phyloP scores from a whole-genome alignment of 2,329 filamentous ascomycete species.

The Alternaria hordeiaustralica region DNA sequence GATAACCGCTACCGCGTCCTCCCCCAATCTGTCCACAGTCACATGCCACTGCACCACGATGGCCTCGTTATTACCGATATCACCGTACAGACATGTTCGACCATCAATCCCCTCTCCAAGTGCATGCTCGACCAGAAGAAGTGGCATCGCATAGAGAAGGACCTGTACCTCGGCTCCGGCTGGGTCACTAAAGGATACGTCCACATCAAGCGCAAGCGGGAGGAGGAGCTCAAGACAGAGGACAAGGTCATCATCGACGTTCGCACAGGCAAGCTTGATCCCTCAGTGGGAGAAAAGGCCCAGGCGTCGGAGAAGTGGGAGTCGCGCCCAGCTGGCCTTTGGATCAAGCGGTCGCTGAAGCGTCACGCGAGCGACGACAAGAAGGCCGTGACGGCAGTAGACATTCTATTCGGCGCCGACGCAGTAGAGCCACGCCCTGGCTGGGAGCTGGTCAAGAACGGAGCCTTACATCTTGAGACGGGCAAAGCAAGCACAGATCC shows the following conservation, averaged over 20 bases:
- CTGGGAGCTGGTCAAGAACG: conserved; percentile 78
- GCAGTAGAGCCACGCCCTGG: conserved; percentile 86
- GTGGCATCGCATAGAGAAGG: conserved; percentile 89
- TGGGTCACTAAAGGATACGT: conserved; percentile 81
- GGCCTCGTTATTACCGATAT: conserved; percentile 87
- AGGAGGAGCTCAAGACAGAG: conserved; percentile 76
- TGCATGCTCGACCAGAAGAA: conserved; percentile 74
- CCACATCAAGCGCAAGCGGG: conserved; percentile 81
- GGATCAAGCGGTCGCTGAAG: conserved; percentile 78
- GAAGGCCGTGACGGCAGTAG: conserved; percentile 77
- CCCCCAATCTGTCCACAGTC: conserved; percentile 82
- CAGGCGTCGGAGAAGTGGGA: conserved; percentile 76
- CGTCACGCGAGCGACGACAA: conserved; percentile 77
- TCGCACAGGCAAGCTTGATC: conserved; percentile 74
- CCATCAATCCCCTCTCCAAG: conserved; percentile 73
- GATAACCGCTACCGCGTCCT: conserved; percentile 89
- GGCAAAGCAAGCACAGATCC: conserved; percentile 69
- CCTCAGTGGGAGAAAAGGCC: conserved; percentile 63
- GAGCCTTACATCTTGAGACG: conserved; percentile 69
- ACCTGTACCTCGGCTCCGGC: conserved; percentile 77
- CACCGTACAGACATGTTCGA: conserved; percentile 76
- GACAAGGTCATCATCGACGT: conserved; percentile 84
- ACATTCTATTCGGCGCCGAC: conserved; percentile 88
- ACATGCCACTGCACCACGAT: conserved; percentile 81
- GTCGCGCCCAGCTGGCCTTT: conserved; percentile 75